These are phyloP conservation scores for Cornus kousa DNA, from an alignment of 148 eudicot genomes.

Conservation along the genomic window DNA sequence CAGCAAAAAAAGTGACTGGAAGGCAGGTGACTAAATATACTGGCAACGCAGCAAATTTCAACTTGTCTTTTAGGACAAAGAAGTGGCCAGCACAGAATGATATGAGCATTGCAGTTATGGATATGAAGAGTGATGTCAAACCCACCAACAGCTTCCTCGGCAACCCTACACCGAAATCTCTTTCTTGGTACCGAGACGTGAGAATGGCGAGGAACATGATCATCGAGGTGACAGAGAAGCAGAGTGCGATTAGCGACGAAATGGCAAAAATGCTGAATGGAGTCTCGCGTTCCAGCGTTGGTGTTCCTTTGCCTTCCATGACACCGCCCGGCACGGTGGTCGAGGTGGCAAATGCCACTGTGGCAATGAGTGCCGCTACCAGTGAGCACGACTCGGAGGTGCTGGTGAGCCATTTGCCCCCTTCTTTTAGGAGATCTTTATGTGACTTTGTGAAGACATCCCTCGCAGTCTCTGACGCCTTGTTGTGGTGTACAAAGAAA, in stretches of 20 bases:
- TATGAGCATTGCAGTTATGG: slow-evolving; percentile 14
- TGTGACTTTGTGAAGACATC: background rate
- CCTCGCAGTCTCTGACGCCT: background rate
- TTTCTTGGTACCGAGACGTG: slow-evolving; percentile 14
- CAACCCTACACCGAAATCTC: slow-evolving; percentile 8
- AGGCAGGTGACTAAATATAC: slow-evolving; percentile 12
- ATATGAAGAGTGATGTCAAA: slow-evolving; percentile 13
- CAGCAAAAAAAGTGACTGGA: slow-evolving; percentile 17
- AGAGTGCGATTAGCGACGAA: slow-evolving; percentile 13
- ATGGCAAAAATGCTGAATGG: slow-evolving; percentile 16
- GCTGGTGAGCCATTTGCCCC: background rate
- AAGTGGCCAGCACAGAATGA: slow-evolving; percentile 11
- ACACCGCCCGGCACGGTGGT: slow-evolving; percentile 2
- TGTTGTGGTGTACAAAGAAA: slow-evolving; percentile 1
- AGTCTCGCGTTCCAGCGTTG: background rate
- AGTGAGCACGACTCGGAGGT: background rate
- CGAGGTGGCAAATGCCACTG: background rate
- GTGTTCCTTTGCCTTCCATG: background rate
- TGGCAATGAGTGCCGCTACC: background rate
- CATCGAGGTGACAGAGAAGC: slow-evolving; percentile 16
- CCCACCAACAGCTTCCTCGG: slow-evolving; percentile 18
- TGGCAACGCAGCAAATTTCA: slow-evolving; percentile 3
- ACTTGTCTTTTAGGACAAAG: slow-evolving; percentile 12
- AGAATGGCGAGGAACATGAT: slow-evolving; percentile 18
- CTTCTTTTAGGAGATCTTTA: background rate